phyloP scores from a whole-genome alignment of 176 grass and related monocot species.

The Poa pratensis region DNA sequence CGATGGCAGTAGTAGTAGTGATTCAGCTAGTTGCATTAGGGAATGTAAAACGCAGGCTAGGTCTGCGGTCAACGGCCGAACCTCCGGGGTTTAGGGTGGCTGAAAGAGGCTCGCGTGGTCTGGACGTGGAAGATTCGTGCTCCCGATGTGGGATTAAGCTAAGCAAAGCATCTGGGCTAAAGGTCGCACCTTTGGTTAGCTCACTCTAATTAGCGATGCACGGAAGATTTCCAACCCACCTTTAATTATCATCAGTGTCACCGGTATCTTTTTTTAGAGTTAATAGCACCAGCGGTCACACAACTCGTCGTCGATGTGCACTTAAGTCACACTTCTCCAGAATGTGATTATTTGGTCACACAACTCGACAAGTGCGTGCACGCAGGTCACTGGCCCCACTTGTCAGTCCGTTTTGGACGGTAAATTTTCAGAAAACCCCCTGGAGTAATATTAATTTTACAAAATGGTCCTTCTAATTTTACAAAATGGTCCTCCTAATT shows the following conservation, averaged over 20 bases:
- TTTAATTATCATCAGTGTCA: neutral
- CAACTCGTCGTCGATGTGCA: too few species aligned
- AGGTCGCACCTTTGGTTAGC: neutral
- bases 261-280: neutral
- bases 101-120: slow-evolving; percentile 30
- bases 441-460: too few species aligned
- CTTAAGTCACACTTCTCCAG: too few species aligned
- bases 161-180: neutral
- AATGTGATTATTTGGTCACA: too few species aligned
- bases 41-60: slow-evolving; percentile 5
- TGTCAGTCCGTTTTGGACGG: too few species aligned
- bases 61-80: slow-evolving; percentile 5
- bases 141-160: neutral
- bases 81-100: slow-evolving; percentile 50
- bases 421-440: too few species aligned
- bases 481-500: too few species aligned
- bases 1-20: neutral
- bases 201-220: neutral
- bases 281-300: too few species aligned
- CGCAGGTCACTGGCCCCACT: too few species aligned
- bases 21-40: slow-evolving; percentile 15
- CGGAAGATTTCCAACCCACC: neutral
- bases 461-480: too few species aligned
- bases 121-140: slow-evolving; percentile 29
- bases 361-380: too few species aligned